A percentile compares a stretch with the other conserved stretches of the same genome.
Evolutionary conservation across 345 rosid species (phyloP).

Genomic region (Rhizophora apiculata): DNA sequence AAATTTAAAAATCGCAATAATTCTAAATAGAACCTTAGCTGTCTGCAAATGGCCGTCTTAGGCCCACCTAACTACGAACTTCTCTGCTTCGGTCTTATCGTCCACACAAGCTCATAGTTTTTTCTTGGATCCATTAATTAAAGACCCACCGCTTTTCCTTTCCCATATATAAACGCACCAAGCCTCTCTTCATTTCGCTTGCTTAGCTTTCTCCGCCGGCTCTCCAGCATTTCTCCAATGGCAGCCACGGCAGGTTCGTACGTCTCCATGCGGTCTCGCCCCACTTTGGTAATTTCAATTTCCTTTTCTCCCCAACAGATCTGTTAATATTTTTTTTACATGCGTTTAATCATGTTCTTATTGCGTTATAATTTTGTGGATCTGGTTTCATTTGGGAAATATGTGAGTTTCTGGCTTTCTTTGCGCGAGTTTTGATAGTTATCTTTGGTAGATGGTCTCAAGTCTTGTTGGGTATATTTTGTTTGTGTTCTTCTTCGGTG

Average conservation of each 20-base stretch:
- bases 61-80: too few relatives aligned
- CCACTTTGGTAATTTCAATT: conserved; percentile 1
- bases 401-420: not conserved
- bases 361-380: not conserved
- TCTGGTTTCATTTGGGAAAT: not conserved
- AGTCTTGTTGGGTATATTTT: not conserved
- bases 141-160: too few relatives aligned
- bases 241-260: conserved; percentile 37
- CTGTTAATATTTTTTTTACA: not conserved
- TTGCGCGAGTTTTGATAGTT: not conserved
- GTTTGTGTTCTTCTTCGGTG: not conserved
- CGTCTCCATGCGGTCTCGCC: conserved; percentile 37
- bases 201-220: conserved; percentile 39
- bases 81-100: too few relatives aligned
- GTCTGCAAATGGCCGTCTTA: too few relatives aligned
- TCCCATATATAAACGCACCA: not conserved
- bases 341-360: not conserved
- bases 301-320: not conserved
- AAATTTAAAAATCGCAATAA: too few relatives aligned
- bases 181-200: conserved; percentile 12
- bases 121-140: too few relatives aligned
- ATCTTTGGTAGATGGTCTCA: not conserved
- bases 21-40: too few relatives aligned
- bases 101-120: too few relatives aligned
- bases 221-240: conserved; percentile 27